phyloP scores from a whole-genome alignment of 202 grass and related monocot genomes.

The Zizania palustris region DNA sequence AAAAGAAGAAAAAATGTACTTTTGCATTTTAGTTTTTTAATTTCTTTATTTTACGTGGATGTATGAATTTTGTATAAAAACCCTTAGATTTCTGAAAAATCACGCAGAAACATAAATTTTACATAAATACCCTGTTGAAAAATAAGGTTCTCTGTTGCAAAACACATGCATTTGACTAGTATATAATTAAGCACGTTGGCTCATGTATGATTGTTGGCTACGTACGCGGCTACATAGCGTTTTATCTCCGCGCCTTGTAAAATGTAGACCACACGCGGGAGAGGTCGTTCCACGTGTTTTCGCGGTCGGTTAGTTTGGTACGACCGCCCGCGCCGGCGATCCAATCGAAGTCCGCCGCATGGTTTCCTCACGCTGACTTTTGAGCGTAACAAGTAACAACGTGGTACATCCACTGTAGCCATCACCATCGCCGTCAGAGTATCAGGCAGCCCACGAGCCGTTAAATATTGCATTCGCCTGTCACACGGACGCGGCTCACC shows the following conservation, averaged over 20 bases:
- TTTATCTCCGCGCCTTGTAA: background rate
- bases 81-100: too few species aligned
- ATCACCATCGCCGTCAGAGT: background rate
- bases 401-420: background rate
- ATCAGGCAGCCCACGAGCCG: background rate
- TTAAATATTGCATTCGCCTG: background rate
- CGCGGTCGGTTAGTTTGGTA: background rate
- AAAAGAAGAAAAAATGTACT: too few species aligned
- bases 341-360: background rate
- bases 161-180: too few species aligned
- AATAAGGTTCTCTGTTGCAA: too few species aligned
- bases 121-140: too few species aligned
- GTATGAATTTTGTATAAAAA: too few species aligned
- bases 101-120: too few species aligned
- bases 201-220: too few species aligned
- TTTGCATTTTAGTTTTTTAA: too few species aligned
- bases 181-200: too few species aligned
- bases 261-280: background rate
- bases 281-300: conserved; percentile 21
- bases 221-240: too few species aligned
- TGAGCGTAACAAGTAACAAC: background rate
- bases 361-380: background rate
- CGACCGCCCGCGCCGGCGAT: background rate
- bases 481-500: background rate
- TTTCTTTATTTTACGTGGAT: too few species aligned